These are phyloP conservation scores for Hypseocharis bilobata DNA, from an alignment of 441 rosid species.

Conservation along the genomic window DNA sequence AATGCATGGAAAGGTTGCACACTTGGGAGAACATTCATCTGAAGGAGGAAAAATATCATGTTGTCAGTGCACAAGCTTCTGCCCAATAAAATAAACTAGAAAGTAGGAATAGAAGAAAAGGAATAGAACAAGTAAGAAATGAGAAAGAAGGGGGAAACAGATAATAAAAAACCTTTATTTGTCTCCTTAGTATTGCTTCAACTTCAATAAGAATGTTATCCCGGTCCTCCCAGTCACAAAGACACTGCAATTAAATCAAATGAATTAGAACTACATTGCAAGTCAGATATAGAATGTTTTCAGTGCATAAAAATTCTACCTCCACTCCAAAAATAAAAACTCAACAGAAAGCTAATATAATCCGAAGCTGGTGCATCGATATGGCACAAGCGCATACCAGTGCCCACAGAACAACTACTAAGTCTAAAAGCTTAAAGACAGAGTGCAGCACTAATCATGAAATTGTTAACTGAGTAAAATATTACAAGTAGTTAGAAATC, in stretches of 20 bases:
- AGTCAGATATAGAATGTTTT: background rate
- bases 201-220: slow-evolving; percentile 78
- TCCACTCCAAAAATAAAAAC: too few relatives aligned
- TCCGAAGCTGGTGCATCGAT: too few relatives aligned
- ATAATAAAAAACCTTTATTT: slow-evolving; percentile 49
- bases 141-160: background rate
- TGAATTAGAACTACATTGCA: background rate
- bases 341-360: too few relatives aligned
- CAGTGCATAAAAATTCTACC: background rate
- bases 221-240: slow-evolving; percentile 92
- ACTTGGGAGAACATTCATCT: slow-evolving; percentile 93
- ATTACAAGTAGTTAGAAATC: background rate
- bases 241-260: slow-evolving; percentile 38
- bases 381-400: too few relatives aligned
- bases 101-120: background rate
- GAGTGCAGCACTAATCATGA: background rate
- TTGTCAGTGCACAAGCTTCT: background rate
- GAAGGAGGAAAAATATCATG: slow-evolving; percentile 15
- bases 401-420: too few relatives aligned
- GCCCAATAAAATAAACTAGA: background rate
- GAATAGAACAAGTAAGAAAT: background rate
- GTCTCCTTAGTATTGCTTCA: slow-evolving; percentile 77
- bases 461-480: background rate
- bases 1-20: slow-evolving; percentile 99
- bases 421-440: too few relatives aligned